These are phyloP conservation scores for Xylaria sp. DNA, from an alignment of 2,329 filamentous ascomycete species.

Conservation along the genomic window DNA sequence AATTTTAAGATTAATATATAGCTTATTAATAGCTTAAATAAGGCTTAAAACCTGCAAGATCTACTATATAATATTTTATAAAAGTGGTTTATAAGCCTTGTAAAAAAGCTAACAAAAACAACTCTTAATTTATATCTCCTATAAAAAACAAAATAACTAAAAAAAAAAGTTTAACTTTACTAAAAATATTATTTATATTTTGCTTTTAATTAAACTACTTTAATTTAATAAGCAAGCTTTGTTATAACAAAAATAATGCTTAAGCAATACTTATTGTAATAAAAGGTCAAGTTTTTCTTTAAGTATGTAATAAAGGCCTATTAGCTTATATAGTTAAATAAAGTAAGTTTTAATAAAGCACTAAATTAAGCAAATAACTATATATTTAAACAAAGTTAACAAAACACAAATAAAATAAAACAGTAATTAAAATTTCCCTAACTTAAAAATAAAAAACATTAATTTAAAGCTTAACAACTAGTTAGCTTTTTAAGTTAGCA, in stretches of 20 bases:
- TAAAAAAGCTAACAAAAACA: too few relatives aligned
- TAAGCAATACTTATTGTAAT: conserved; percentile 17
- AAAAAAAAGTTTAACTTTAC: too few relatives aligned
- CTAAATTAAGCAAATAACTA: conserved; percentile 17
- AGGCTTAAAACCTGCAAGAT: too few relatives aligned
- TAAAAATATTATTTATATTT: too few relatives aligned
- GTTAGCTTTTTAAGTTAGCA: too few relatives aligned
- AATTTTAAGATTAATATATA: too few relatives aligned
- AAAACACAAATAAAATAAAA: conserved; percentile 13
- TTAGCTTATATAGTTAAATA: conserved; percentile 20
- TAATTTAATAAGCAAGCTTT: conserved; percentile 22
- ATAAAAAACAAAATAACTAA: too few relatives aligned
- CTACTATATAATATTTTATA: too few relatives aligned
- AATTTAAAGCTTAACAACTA: not conserved
- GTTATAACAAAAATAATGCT: conserved; percentile 13
- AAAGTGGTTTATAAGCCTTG: too few relatives aligned
- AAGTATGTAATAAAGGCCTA: conserved; percentile 16
- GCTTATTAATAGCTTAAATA: too few relatives aligned
- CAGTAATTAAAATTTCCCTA: not conserved
- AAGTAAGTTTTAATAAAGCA: not conserved
- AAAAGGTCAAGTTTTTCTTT: not conserved
- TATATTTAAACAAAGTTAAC: conserved; percentile 9
- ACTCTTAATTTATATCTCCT: too few relatives aligned
- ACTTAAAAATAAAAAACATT: conserved; percentile 14
- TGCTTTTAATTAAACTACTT: too few relatives aligned